A percentile compares a stretch with the other conserved stretches of the same genome.
These are phyloP conservation scores for Colletotrichum endophyticum DNA, from an alignment of 2,329 filamentous ascomycete species.

Conservation along the genomic window DNA sequence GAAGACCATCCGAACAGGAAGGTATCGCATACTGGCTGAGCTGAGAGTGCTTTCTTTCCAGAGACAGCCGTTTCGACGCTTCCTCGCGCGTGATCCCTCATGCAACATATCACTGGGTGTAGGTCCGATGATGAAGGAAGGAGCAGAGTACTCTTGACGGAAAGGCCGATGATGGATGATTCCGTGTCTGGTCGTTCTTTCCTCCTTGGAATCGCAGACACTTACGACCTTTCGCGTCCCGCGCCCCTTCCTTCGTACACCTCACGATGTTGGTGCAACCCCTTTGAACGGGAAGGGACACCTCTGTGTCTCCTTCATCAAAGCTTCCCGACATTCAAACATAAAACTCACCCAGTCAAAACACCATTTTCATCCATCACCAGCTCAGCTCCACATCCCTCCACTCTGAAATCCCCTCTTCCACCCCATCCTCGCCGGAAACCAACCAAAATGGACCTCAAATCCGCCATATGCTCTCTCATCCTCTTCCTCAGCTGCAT, in stretches of 20 bases:
- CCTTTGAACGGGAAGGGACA: not conserved
- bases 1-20: not conserved
- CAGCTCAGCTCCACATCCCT: fast-evolving
- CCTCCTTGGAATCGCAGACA: not conserved
- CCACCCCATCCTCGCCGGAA: not conserved
- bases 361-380: not conserved
- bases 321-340: not conserved
- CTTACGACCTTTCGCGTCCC: too few species aligned
- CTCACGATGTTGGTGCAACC: not conserved
- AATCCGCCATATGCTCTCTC: fast-evolving
- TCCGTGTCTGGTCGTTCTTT: not conserved
- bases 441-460: not conserved
- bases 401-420: not conserved
- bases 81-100: not conserved
- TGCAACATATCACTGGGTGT: not conserved
- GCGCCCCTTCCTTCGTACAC: not conserved
- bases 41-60: fast-evolving
- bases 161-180: fast-evolving
- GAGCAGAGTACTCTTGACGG: fast-evolving
- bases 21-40: fast-evolving
- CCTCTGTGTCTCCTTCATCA: not conserved
- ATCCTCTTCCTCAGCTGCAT: not conserved
- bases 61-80: not conserved
- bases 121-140: not conserved
- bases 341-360: not conserved